Conservation (phyloP, 176 grass and related monocot species). For the Aegilops tauschii region DNA sequence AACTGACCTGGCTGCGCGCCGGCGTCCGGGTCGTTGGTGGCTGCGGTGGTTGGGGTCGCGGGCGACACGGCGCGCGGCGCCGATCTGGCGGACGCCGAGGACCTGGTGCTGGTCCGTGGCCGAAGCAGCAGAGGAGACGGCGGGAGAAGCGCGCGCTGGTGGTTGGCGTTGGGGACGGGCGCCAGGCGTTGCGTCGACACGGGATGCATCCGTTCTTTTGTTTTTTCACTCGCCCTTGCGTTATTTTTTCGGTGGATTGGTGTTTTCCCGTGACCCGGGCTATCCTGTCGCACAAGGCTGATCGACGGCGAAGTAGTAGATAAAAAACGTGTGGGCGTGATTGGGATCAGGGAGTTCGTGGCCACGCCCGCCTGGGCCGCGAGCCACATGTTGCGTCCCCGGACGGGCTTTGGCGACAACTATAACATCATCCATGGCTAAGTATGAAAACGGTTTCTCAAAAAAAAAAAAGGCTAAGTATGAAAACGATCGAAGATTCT, state of each 20-base stretch:
- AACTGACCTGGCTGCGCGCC: conserved; percentile 25
- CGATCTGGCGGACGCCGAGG: neutral
- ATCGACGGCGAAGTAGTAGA: neutral
- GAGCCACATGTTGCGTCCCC: neutral
- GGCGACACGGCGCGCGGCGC: conserved; percentile 17
- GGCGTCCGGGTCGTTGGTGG: neutral
- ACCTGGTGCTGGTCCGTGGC: neutral
- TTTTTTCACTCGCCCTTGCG: too few relatives aligned
- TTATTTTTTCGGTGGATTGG: neutral
- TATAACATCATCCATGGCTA: too few relatives aligned
- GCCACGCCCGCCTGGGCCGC: neutral
- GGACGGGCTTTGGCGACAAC: neutral
- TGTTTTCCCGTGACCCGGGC: neutral
- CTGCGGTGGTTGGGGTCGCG: neutral
- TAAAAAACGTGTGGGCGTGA: conserved; percentile 23
- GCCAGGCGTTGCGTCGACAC: conserved; percentile 18
- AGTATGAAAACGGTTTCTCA: too few relatives aligned
- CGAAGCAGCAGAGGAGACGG: neutral
- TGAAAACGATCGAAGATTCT: too few relatives aligned
- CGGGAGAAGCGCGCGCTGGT: neutral
- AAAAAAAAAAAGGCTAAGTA: too few relatives aligned
- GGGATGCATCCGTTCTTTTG: neutral
- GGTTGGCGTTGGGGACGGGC: neutral
- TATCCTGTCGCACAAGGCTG: neutral
- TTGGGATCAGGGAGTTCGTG: neutral